Base-by-base conservation (phyloP, 345 rosid species). In the Lagerstroemia speciosa region DNA sequence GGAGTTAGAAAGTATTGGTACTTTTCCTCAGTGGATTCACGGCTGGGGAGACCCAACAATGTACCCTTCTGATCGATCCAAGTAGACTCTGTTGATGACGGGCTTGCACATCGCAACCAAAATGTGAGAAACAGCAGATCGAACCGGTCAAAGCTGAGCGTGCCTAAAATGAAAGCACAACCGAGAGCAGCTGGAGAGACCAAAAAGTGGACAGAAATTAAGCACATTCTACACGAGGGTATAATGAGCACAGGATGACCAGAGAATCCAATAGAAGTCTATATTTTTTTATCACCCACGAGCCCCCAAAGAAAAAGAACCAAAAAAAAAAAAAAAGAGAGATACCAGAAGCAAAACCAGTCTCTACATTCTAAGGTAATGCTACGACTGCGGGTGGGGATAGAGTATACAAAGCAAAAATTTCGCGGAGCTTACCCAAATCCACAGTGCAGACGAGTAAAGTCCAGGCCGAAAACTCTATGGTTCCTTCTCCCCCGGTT, bases 331-430 rank as follows among this genome's bases (percentile, higher is more conserved):
- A 58, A 15, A 24, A 27, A 0, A 5, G 12, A 22, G 8, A 50
- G 15, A 41, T 41, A 14, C 14, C 2, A 41, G 2, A 9, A 57
- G 26, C 30, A 57, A 24, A 27, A 57, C 32, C 62, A 26, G 63
- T 58, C 34, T 27, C 32, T 58, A 58, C 63, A 58, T 58, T 58
- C 63, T 58, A 58, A 1, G 63, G 63, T 58, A 30, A 58, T 58
- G 63, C 20, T 27, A 8, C 63, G 29, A 58, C 29, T 58, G 10
- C 12, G 34, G 63, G 63, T 30, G 33, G 33, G 63, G 63, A 30
- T 58, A 27, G 1, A 58, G 63, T 58, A 55, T 55, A n/a, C 8
- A 55, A 55, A 36, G 38, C 61, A 55, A 55, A 55, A 55, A 55
- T 55, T 26, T 55, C 61, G 24, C 7, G 61, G 61, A 55, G 31